Evolutionary conservation across 768 basidiomycete species (phyloP).

Genomic region (Mycena chlorophos): DNA sequence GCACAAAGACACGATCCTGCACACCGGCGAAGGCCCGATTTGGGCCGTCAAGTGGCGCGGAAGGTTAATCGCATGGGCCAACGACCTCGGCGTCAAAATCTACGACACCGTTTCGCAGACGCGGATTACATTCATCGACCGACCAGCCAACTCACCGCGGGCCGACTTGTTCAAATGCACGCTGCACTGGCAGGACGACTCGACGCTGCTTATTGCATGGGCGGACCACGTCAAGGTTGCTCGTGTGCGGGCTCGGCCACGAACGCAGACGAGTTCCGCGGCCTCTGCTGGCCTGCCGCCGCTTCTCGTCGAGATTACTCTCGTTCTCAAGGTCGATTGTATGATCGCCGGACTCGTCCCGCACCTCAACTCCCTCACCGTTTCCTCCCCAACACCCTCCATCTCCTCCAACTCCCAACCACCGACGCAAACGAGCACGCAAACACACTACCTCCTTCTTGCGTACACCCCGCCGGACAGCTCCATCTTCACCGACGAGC

Average conservation of each 20-base stretch:
- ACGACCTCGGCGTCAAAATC: conserved; percentile 90
- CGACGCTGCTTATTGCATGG: conserved; percentile 90
- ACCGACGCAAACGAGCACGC: conserved; percentile 29
- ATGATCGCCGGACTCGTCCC: conserved; percentile 92
- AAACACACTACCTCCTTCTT: conserved; percentile 81
- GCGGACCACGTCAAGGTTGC: conserved; percentile 92
- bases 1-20: conserved; percentile 83
- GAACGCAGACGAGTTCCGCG: conserved; percentile 39
- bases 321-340: conserved; percentile 90
- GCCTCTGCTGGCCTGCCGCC: conserved; percentile 52
- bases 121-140: conserved; percentile 83
- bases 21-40: conserved; percentile 88
- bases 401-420: conserved; percentile 1
- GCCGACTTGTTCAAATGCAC: conserved; percentile 94
- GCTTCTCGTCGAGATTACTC: conserved; percentile 82
- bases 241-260: conserved; percentile 65
- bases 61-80: conserved; percentile 92
- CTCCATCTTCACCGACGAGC: conserved; percentile 66
- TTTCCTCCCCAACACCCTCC: conserved; percentile 18
- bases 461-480: conserved; percentile 84
- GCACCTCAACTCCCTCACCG: conserved; percentile 50
- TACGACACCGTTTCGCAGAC: conserved; percentile 80
- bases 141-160: conserved; percentile 78
- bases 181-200: conserved; percentile 90
- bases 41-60: conserved; percentile 90